Conservation (phyloP, 768 basidiomycete species). For the Lentinula sp. region DNA sequence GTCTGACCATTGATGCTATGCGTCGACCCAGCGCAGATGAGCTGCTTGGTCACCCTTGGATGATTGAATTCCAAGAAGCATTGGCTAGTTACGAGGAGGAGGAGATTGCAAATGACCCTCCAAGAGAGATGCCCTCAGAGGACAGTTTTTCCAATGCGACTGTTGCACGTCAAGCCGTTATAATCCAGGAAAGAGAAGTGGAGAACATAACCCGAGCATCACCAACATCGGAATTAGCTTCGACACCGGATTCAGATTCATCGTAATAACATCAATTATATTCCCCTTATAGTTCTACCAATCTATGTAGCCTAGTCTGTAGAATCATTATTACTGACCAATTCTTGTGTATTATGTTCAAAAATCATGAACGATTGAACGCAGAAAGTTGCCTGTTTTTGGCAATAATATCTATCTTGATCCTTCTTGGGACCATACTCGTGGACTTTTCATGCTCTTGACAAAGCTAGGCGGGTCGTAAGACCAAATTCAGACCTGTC, state of each 20-base stretch:
- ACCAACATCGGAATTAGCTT: constrained; percentile 39
- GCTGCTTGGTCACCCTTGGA: constrained; percentile 86
- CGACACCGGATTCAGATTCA: constrained; percentile 15
- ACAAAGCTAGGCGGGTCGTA: no score
- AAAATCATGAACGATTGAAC: no score
- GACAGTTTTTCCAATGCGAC: constrained; percentile 43
- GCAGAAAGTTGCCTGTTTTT: no score
- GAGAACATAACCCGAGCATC: constrained; percentile 48
- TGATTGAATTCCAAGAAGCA: constrained; percentile 73
- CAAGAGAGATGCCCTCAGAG: constrained; percentile 38
- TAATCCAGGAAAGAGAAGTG: constrained; percentile 54
- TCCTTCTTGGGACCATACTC: no score
- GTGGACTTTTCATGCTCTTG: no score
- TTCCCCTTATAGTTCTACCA: neutral
- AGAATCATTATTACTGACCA: no score
- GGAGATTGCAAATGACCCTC: constrained; percentile 46
- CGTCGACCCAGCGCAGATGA: constrained; percentile 80
- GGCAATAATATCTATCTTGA: no score
- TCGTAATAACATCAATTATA: neutral
- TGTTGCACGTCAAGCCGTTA: constrained; percentile 51
- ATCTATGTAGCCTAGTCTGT: neutral
- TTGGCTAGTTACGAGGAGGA: constrained; percentile 62
- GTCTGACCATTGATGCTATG: constrained; percentile 82
- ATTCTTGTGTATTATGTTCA: no score
- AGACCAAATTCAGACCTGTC: no score